Conservation (phyloP, 1,284 basidiomycete genomes). For the Ceratobasidium sp. region DNA sequence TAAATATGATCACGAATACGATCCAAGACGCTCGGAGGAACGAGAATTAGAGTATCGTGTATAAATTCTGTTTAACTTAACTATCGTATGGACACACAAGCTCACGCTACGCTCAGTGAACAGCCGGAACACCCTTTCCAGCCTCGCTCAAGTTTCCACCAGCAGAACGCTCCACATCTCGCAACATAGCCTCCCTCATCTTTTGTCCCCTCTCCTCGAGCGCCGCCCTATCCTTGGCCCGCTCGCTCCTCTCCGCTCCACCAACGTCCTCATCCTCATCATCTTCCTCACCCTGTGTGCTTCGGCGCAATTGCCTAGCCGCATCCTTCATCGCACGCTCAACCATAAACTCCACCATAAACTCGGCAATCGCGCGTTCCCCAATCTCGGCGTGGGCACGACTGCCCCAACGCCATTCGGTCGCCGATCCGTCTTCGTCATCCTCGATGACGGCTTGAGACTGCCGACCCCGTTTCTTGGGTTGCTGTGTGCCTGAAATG, state of each 20-base stretch:
- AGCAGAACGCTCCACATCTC: slow-evolving; percentile 31
- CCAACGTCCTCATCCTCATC: slow-evolving; percentile 18
- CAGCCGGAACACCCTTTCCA: slow-evolving; percentile 10
- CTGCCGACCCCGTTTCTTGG: slow-evolving; percentile 31
- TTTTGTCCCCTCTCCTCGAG: slow-evolving; percentile 22
- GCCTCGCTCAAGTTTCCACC: slow-evolving; percentile 32
- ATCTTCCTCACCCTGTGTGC: slow-evolving; percentile 4
- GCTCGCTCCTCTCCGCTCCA: neutral
- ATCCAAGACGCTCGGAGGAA: too few species aligned
- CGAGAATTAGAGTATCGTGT: too few species aligned
- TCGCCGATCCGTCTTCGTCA: slow-evolving; percentile 57
- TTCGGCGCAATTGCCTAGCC: slow-evolving; percentile 14
- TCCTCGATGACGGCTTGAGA: slow-evolving; percentile 51
- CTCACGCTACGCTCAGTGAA: too few species aligned
- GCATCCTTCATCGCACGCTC: slow-evolving; percentile 45
- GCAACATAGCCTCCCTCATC: slow-evolving; percentile 31
- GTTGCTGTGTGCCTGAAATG: slow-evolving; percentile 4
- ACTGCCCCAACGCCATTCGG: slow-evolving; percentile 80
- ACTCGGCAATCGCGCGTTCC: slow-evolving; percentile 66
- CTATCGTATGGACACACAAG: too few species aligned
- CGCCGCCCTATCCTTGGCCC: slow-evolving; percentile 24
- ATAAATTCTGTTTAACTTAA: too few species aligned
- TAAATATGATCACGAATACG: too few species aligned
- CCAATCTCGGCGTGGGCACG: slow-evolving; percentile 76
- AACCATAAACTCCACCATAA: slow-evolving; percentile 78